phyloP scores from a whole-genome alignment of 2,329 filamentous ascomycete species.

The Pseudopithomyces maydicus region DNA sequence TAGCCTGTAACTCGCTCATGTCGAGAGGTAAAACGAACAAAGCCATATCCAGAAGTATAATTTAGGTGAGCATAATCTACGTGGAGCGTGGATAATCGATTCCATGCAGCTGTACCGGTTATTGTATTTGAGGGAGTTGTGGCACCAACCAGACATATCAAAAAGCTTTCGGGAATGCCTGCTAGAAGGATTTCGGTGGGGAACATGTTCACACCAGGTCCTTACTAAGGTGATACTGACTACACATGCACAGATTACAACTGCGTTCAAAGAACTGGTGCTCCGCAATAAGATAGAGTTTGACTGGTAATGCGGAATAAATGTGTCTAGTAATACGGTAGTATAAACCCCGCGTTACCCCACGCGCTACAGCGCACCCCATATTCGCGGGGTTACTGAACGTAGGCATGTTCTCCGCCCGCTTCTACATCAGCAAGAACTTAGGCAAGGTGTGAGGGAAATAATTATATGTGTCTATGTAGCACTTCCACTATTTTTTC shows the following conservation, averaged over 20 bases:
- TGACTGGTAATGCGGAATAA: not conserved
- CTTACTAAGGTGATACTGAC: not conserved
- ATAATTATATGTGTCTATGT: not conserved
- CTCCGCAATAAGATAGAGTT: not conserved
- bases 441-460: conserved; percentile 4
- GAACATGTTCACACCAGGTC: not conserved
- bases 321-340: not conserved
- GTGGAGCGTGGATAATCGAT: no score
- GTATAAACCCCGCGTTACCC: conserved; percentile 17
- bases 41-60: conserved; percentile 15
- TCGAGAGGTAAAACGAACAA: conserved; percentile 18
- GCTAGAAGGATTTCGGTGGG: not conserved
- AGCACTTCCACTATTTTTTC: not conserved
- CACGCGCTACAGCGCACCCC: not conserved
- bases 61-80: not conserved
- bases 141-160: not conserved
- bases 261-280: not conserved
- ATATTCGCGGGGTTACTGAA: conserved; percentile 8
- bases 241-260: not conserved
- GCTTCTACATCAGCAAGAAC: conserved; percentile 12
- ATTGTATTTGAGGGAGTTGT: not conserved
- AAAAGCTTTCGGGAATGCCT: conserved; percentile 2
- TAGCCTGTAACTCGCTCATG: conserved; percentile 18
- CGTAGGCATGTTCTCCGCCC: conserved; percentile 21
- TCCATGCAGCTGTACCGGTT: not conserved